Evolutionary conservation across 2,329 filamentous ascomycete species (phyloP).

Genomic region (Colletotrichum sp.): DNA sequence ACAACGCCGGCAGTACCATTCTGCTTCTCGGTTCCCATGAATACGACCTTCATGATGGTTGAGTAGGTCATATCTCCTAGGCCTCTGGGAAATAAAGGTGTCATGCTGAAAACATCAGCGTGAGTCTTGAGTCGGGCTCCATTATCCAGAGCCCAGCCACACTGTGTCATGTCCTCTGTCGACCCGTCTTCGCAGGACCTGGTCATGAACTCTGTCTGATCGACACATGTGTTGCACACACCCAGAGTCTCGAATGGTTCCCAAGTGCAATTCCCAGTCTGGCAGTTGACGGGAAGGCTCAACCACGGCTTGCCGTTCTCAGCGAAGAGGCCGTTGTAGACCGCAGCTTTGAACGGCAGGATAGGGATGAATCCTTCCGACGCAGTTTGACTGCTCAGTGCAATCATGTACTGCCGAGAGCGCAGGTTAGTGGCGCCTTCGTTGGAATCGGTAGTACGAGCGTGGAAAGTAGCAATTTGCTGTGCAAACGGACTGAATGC

Average conservation of each 20-base stretch:
- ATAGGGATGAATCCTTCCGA: conserved; percentile 34
- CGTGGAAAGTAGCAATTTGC: conserved; percentile 34
- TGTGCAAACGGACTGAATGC: conserved; percentile 35
- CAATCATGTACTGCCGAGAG: conserved; percentile 31
- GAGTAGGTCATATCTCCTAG: conserved; percentile 32
- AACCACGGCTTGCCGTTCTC: conserved; percentile 31
- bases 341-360: conserved; percentile 35
- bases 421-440: conserved; percentile 30
- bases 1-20: conserved; percentile 25
- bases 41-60: conserved; percentile 35
- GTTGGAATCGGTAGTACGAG: conserved; percentile 16
- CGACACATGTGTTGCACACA: conserved; percentile 25
- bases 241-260: conserved; percentile 24
- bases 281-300: conserved; percentile 19
- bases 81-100: conserved; percentile 29
- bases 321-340: conserved; percentile 38
- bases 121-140: conserved; percentile 27
- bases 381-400: conserved; percentile 26
- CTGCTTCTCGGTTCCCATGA: conserved; percentile 36
- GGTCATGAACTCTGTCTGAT: conserved; percentile 30
- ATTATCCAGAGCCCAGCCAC: conserved; percentile 33
- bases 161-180: conserved; percentile 15
- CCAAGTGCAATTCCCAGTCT: conserved; percentile 26
- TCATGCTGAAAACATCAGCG: conserved; percentile 36
- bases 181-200: conserved; percentile 26